Evolutionary conservation across 2,329 filamentous ascomycete genomes (phyloP), one percentile per base, ranked within the genome.

Genomic region (Diaporthe sp.): DNA sequence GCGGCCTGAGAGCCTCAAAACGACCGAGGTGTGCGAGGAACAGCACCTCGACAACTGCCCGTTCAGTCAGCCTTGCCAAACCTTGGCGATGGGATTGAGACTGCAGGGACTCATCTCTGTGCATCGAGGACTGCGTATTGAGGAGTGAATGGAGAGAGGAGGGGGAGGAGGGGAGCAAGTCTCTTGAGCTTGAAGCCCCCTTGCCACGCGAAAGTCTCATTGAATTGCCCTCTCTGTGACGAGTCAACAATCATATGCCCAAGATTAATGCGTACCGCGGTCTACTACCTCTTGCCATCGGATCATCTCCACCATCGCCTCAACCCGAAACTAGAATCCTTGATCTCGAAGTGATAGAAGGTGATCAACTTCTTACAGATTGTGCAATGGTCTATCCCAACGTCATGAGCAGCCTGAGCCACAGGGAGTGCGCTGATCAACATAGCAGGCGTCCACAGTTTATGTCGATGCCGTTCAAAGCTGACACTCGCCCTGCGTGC

Each of bases 1-100:
- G 62, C 34, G 58, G 71, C 62, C 58, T n/a, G 58, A 73, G 71
- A 53, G 65, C 65, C 58, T 67, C 39, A 65, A 61, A 65, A 19
- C 58, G 46, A 67, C 37, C 58, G 19, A 65, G 46, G n/a, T 34
- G 37, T 13, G 31, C 28, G n/a, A 51, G 58, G 44, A 39, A 39
- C 44, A 31, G 53, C 34, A 28, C 2, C n/a, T 22, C 57, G n/a
- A 46, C 3, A 8, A 13, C 51, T 3, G 28, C 53, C 57, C 15
- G 2, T 34, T 53, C 31, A 39, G 65, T 68, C 65, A 53, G 65
- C 34, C 65, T 39, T 53, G 65, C 46, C n/a, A 34, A 37, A 69
- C 13, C 49, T 55, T 55, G 49, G 42, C 34, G 25, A 42, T 42
- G 34, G 49, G 15, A 68, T 25, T 10, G 31, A 25, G 44, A 22